Conservation (phyloP, 352 stramenopile species). For the Globisporangium apiculatum region DNA sequence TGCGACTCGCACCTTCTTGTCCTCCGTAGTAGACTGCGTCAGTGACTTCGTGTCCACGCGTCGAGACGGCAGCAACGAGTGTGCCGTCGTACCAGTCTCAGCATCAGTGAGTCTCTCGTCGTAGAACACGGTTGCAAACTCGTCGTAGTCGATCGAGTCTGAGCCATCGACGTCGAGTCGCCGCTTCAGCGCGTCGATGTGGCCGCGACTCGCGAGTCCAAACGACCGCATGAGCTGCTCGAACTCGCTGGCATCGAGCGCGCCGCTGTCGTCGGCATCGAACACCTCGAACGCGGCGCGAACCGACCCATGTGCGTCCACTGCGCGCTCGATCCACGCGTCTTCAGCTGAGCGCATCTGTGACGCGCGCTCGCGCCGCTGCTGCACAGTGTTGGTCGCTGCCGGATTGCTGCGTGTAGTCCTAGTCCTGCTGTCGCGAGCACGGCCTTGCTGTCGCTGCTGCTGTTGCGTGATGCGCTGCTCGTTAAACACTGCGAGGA, state of each 20-base stretch:
- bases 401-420: background rate
- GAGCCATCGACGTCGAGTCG: conserved; percentile 38
- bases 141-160: conserved; percentile 48
- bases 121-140: conserved; percentile 60
- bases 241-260: conserved; percentile 43
- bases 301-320: conserved; percentile 24
- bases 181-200: conserved; percentile 38
- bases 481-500: conserved; percentile 44
- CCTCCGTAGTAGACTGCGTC: conserved; percentile 8
- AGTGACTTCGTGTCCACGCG: background rate
- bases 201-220: conserved; percentile 31
- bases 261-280: conserved; percentile 33
- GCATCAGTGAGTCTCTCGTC: conserved; percentile 12
- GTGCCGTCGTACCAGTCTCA: background rate
- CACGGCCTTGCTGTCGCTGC: background rate
- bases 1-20: conserved; percentile 20
- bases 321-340: conserved; percentile 37
- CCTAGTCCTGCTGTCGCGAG: background rate
- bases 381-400: conserved; percentile 1
- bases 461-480: conserved; percentile 10
- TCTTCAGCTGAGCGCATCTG: conserved; percentile 31
- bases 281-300: conserved; percentile 32
- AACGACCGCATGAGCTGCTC: conserved; percentile 36
- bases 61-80: background rate
- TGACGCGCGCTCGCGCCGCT: conserved; percentile 21